Percentiles rank a stretch among this genome's conserved stretches.
Evolutionary conservation across 257 asterid genomes (phyloP).

Genomic region (Oldenlandia corymbosa): DNA sequence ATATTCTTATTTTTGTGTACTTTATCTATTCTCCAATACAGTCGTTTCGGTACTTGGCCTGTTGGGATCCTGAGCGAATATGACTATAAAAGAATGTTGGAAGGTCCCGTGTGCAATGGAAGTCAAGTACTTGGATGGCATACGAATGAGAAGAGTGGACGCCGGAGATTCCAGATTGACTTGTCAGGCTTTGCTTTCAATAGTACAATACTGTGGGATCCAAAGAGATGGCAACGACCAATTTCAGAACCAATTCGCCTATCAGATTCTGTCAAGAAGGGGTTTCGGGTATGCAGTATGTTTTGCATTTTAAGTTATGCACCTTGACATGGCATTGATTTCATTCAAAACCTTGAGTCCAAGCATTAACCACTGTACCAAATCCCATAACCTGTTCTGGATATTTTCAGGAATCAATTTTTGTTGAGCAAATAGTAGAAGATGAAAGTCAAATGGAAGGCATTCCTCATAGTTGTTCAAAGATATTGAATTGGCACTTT

Average conservation of each 20-base stretch:
- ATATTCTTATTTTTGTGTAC: constrained; percentile 2
- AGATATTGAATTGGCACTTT: constrained; percentile 32
- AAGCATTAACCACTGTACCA: background rate
- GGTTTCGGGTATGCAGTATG: constrained; percentile 65
- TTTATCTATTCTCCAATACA: constrained; percentile 26
- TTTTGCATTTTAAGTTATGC: constrained; percentile 4
- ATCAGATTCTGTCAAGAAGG: constrained; percentile 82
- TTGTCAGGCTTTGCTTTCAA: constrained; percentile 99
- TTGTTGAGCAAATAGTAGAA: constrained; percentile 85
- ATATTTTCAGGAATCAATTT: constrained; percentile 72
- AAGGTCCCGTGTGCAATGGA: constrained; percentile 95
- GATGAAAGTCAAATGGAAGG: constrained; percentile 98
- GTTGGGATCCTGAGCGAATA: constrained; percentile 86
- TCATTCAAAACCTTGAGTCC: constrained; percentile 9
- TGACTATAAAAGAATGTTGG: constrained; percentile 70
- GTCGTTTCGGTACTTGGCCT: constrained; percentile 99
- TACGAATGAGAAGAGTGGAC: constrained; percentile 87
- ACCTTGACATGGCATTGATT: background rate
- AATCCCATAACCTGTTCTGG: background rate
- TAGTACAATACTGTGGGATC: constrained; percentile 92
- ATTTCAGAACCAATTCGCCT: constrained; percentile 69
- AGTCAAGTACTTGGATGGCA: constrained; percentile 95
- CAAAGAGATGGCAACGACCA: constrained; percentile 72
- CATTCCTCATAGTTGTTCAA: constrained; percentile 44
- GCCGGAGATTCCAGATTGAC: constrained; percentile 89